Percentiles rank a stretch among this genome's conserved stretches.
Evolutionary conservation across 2,329 filamentous ascomycete genomes (phyloP).

Genomic region (Aspergillus carbonarius): DNA sequence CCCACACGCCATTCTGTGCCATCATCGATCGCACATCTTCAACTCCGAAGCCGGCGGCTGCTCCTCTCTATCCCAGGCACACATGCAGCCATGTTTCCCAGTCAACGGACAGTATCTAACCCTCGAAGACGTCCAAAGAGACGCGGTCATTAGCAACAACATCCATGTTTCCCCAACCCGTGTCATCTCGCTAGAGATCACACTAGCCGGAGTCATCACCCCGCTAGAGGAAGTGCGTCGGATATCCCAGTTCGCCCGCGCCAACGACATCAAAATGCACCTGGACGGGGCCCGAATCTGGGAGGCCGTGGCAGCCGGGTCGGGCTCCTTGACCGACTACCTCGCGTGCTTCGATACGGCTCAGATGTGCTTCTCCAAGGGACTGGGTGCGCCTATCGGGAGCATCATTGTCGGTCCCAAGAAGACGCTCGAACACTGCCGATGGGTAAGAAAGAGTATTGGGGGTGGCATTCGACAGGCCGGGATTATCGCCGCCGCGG

Average conservation of each 20-base stretch:
- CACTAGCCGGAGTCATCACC: slow-evolving; percentile 70
- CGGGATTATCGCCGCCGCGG: slow-evolving; percentile 68
- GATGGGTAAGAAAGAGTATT: slow-evolving; percentile 70
- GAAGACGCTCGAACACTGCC: slow-evolving; percentile 57
- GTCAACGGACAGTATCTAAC: slow-evolving; percentile 14
- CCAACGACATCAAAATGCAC: slow-evolving; percentile 60
- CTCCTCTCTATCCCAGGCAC: slow-evolving; percentile 12
- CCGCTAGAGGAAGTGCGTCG: slow-evolving; percentile 65
- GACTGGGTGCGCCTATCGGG: slow-evolving; percentile 72
- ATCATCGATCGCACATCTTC: slow-evolving; percentile 17
- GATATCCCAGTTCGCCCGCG: slow-evolving; percentile 64
- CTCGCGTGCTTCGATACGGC: slow-evolving; percentile 66
- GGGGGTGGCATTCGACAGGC: slow-evolving; percentile 74
- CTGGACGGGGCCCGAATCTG: slow-evolving; percentile 73
- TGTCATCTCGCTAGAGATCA: slow-evolving; percentile 77
- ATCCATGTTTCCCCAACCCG: slow-evolving; percentile 72
- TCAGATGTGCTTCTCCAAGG: slow-evolving; percentile 72
- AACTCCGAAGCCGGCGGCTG: slow-evolving; percentile 19
- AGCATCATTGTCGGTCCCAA: slow-evolving; percentile 62
- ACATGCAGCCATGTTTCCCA: slow-evolving; percentile 1
- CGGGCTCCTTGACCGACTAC: slow-evolving; percentile 62
- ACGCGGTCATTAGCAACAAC: background rate
- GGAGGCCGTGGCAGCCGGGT: slow-evolving; percentile 69
- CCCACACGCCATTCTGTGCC: slow-evolving; percentile 18
- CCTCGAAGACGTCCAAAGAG: slow-evolving; percentile 8